These are phyloP conservation scores for Talaromyces ruber DNA, from an alignment of 495 filamentous ascomycete genomes.

Conservation along the genomic window DNA sequence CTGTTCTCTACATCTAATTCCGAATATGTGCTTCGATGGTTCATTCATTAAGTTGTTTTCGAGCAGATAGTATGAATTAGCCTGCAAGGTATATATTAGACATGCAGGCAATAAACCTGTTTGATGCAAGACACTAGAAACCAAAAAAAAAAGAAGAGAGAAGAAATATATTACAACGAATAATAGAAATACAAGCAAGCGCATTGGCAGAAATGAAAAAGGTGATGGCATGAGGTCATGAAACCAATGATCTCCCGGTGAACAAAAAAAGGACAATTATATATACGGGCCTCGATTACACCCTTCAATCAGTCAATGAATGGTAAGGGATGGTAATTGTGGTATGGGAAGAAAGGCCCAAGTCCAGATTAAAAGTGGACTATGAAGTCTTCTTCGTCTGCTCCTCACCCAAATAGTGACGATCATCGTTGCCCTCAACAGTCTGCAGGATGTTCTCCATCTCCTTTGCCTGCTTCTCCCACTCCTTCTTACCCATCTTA, in stretches of 20 bases:
- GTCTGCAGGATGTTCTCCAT: conserved; percentile 79
- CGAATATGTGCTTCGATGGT: background rate
- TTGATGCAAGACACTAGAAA: background rate
- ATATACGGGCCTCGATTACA: background rate
- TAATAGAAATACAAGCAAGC: background rate
- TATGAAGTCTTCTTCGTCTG: conserved; percentile 29
- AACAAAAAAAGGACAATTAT: background rate
- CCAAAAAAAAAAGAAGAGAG: background rate
- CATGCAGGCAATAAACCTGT: background rate
- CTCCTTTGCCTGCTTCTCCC: conserved; percentile 71
- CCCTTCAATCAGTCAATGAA: background rate
- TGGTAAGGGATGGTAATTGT: background rate
- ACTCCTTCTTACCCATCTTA: conserved; percentile 78
- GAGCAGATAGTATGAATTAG: background rate
- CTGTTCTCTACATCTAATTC: background rate
- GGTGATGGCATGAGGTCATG: background rate
- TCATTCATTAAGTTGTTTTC: background rate
- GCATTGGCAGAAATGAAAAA: background rate
- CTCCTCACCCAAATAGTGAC: conserved; percentile 49
- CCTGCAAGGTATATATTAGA: background rate
- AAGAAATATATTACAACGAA: background rate
- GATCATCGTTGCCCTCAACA: conserved; percentile 84
- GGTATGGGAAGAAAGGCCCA: background rate
- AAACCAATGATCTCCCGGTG: background rate
- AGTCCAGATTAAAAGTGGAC: background rate